These are phyloP conservation scores for Corynespora cassiicola DNA, from an alignment of 2,329 filamentous ascomycete species.

Conservation along the genomic window DNA sequence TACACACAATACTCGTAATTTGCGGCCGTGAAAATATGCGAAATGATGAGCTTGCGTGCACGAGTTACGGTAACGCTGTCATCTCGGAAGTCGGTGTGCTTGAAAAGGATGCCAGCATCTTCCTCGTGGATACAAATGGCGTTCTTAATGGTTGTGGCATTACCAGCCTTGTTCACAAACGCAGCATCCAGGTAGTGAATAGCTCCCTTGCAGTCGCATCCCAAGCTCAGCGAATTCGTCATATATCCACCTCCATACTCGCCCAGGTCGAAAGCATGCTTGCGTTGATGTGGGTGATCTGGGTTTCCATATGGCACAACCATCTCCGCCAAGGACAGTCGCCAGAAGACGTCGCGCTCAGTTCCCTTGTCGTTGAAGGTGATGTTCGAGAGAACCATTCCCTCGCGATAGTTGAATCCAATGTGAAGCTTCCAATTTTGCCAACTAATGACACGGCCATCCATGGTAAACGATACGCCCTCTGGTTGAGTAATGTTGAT, in stretches of 20 bases:
- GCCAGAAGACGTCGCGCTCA: slow-evolving; percentile 82
- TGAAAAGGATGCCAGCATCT: slow-evolving; percentile 89
- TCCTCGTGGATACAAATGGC: slow-evolving; percentile 96
- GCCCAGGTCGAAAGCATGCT: slow-evolving; percentile 81
- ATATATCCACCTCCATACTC: slow-evolving; percentile 85
- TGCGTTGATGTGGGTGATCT: slow-evolving; percentile 79
- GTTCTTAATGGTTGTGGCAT: slow-evolving; percentile 84
- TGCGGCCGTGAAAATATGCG: slow-evolving; percentile 92
- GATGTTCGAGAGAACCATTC: slow-evolving; percentile 88
- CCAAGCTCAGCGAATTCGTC: slow-evolving; percentile 77
- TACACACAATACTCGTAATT: slow-evolving; percentile 93
- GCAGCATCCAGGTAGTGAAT: slow-evolving; percentile 92
- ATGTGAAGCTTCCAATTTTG: slow-evolving; percentile 94
- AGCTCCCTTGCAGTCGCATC: slow-evolving; percentile 86
- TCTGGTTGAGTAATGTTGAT: slow-evolving; percentile 88
- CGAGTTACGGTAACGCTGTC: slow-evolving; percentile 86
- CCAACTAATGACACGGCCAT: slow-evolving; percentile 79
- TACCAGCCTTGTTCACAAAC: slow-evolving; percentile 79
- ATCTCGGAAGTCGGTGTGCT: slow-evolving; percentile 92
- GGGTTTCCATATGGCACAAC: slow-evolving; percentile 89
- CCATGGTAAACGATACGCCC: slow-evolving; percentile 83
- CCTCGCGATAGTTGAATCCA: slow-evolving; percentile 94
- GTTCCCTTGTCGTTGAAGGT: slow-evolving; percentile 84
- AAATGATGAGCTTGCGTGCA: slow-evolving; percentile 83
- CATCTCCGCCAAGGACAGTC: slow-evolving; percentile 90